Percentiles rank a stretch among this genome's conserved stretches.
phyloP scores from a whole-genome alignment of 768 basidiomycete species.

The Mycena alexandri region DNA sequence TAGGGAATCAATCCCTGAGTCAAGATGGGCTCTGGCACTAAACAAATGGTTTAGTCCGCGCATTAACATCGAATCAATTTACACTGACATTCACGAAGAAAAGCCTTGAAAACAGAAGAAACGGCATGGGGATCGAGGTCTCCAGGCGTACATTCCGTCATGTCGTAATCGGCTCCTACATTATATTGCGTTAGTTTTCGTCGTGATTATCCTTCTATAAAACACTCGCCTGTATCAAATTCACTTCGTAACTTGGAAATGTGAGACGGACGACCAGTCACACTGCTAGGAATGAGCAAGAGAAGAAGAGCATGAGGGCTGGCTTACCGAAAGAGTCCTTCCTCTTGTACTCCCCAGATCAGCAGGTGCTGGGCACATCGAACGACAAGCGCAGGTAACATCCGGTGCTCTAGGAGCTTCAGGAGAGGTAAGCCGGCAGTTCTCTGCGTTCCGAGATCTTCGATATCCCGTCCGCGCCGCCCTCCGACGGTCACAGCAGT shows the following conservation, averaged over 20 bases:
- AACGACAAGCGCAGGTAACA: constrained; percentile 81
- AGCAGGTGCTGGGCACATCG: constrained; percentile 87
- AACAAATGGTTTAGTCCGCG: constrained; percentile 12
- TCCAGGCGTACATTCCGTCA: constrained; percentile 80
- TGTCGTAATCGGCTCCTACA: constrained; percentile 87
- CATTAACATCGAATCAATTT: constrained; percentile 15
- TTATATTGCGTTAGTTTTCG: constrained; percentile 28
- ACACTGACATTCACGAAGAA: constrained; percentile 88
- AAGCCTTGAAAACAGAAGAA: constrained; percentile 92
- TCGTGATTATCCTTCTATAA: constrained; percentile 20
- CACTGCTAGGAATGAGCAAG: constrained; percentile 57
- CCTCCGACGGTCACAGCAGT: constrained; percentile 60
- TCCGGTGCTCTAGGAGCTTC: constrained; percentile 61
- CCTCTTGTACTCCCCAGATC: constrained; percentile 87
- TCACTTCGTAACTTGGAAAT: constrained; percentile 79
- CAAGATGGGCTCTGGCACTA: constrained; percentile 90
- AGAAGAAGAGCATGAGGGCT: constrained; percentile 28
- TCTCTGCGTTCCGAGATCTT: constrained; percentile 36
- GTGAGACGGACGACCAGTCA: constrained; percentile 88
- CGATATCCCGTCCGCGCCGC: constrained; percentile 36
- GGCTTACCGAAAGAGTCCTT: constrained; percentile 86
- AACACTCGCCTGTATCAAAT: constrained; percentile 78
- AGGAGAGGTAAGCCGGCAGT: constrained; percentile 43
- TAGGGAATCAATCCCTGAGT: constrained; percentile 77
- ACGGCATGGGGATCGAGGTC: constrained; percentile 97